Conservation (phyloP, 2,329 filamentous ascomycete genomes). For the Thelonectria blattea region DNA sequence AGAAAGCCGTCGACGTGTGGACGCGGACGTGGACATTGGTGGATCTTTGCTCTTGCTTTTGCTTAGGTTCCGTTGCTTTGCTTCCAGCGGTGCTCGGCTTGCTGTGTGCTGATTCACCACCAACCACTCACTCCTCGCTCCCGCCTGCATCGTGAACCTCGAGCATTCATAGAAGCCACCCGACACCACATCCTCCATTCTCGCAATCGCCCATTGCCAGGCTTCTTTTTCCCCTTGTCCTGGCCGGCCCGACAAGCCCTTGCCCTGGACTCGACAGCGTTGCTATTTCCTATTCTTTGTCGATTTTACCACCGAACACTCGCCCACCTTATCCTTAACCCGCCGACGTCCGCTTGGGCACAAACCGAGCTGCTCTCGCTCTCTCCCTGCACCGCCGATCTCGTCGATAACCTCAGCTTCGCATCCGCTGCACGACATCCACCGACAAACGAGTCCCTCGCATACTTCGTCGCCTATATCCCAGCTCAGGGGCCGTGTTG, state of each 20-base stretch:
- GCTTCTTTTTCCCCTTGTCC: conserved; percentile 20
- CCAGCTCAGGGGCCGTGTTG: conserved; percentile 34
- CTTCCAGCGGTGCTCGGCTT: conserved; percentile 8
- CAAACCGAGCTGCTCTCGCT: conserved; percentile 22
- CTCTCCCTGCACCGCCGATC: conserved; percentile 12
- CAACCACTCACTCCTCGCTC: too few species aligned
- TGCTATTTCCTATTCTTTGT: conserved; percentile 27
- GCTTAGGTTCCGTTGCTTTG: not conserved
- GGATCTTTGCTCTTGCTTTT: conserved; percentile 16
- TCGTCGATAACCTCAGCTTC: conserved; percentile 24
- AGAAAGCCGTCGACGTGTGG: conserved; percentile 10
- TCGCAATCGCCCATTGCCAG: conserved; percentile 33
- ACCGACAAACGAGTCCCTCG: conserved; percentile 22
- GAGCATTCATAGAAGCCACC: conserved; percentile 30
- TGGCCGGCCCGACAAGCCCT: conserved; percentile 26
- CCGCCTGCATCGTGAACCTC: conserved; percentile 38
- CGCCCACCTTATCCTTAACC: conserved; percentile 32
- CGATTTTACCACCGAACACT: conserved; percentile 20
- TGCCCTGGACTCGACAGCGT: conserved; percentile 21
- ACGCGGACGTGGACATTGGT: conserved; percentile 21
- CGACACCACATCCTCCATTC: conserved; percentile 28
- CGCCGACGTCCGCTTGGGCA: conserved; percentile 33
- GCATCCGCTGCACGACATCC: conserved; percentile 25
- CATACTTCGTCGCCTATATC: conserved; percentile 22
- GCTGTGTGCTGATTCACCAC: not conserved